phyloP scores from a whole-genome alignment of 1,284 basidiomycete genomes.

The Austroboletus novae-zelandiae region DNA sequence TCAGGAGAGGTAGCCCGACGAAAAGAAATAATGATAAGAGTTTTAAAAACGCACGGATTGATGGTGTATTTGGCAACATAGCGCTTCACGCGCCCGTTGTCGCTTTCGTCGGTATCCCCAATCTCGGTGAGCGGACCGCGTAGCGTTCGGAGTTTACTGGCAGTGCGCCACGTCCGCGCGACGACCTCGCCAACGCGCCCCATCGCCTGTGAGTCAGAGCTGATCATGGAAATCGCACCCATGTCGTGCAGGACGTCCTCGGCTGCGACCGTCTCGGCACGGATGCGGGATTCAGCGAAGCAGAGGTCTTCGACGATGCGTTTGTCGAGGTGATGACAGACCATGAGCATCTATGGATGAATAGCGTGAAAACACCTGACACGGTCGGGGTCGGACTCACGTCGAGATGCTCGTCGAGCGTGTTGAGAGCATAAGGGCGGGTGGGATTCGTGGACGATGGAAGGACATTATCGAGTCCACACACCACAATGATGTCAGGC shows the following conservation, averaged over 20 bases:
- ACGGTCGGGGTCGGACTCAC: constrained; percentile 52
- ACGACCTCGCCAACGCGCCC: constrained; percentile 96
- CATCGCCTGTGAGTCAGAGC: constrained; percentile 97
- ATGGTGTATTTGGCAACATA: constrained; percentile 98
- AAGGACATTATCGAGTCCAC: constrained; percentile 87
- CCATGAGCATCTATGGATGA: constrained; percentile 92
- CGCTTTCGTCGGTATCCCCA: constrained; percentile 66
- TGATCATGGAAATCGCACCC: constrained; percentile 96
- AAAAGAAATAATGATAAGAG: too few relatives aligned
- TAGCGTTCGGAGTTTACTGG: constrained; percentile 88
- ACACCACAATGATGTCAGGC: constrained; percentile 97
- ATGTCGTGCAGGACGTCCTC: constrained; percentile 96
- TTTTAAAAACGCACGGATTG: constrained; percentile 81
- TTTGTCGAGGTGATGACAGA: constrained; percentile 89
- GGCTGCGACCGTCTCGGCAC: constrained; percentile 95
- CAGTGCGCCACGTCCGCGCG: constrained; percentile 93
- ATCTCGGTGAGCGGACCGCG: constrained; percentile 64
- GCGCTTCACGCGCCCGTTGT: constrained; percentile 96
- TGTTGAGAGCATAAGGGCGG: constrained; percentile 88
- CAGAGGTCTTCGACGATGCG: constrained; percentile 92
- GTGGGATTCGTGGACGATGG: constrained; percentile 98
- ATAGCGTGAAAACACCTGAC: background rate
- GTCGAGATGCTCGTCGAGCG: constrained; percentile 96
- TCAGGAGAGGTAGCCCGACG: background rate
- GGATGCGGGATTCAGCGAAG: constrained; percentile 97